Evolutionary conservation across 73 alveolate genomes (phyloP), one percentile per base, ranked within the genome.

Genomic region (Paraurostyla sp.): DNA sequence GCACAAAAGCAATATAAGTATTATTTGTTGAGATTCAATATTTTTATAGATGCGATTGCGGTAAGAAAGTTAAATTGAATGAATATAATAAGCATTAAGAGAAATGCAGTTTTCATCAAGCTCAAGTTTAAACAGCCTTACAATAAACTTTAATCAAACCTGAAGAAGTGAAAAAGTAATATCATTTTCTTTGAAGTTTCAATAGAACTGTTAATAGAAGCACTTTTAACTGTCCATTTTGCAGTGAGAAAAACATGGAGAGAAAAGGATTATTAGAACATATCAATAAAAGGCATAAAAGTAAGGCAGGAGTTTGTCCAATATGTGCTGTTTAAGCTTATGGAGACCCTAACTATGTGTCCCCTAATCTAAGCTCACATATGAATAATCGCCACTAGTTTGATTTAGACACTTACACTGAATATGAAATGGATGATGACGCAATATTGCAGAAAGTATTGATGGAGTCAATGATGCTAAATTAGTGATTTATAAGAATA

Each of bases 261-360:
- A 93, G 98, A 71, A 93, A 85, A 65, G 95, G 92, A 48, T 81
- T 92, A 69, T 60, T 95, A 0, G 90, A 80, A 32, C 98, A 95
- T 81, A 76, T 95, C 25, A 49, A 29, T 7, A 73, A 81, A 68
- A 42, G 30, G 32, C 98, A 95, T 83, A 89, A 83, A 11, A 43
- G 83, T 2, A 62, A 51, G 40, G 82, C 94, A 23, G 98, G 96
- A 29, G 97, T 95, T 71, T 95, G 97, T 51, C 92, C 92, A 69
- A 94, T 91, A 6, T 94, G 98, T 51, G 82, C 54, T 58, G 82
- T 83, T 22, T 90, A 92, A 43, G 94, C 96, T 0, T 92, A 91
- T 89, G 97, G 98, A 30, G 96, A 94, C 57, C 97, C 97, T 29
- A 95, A 93, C 81, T 95, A 94, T 63, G 93, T 90, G 43, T 84